Conservation (phyloP, 305 asterid species). For the Caryopteris hybrid region DNA sequence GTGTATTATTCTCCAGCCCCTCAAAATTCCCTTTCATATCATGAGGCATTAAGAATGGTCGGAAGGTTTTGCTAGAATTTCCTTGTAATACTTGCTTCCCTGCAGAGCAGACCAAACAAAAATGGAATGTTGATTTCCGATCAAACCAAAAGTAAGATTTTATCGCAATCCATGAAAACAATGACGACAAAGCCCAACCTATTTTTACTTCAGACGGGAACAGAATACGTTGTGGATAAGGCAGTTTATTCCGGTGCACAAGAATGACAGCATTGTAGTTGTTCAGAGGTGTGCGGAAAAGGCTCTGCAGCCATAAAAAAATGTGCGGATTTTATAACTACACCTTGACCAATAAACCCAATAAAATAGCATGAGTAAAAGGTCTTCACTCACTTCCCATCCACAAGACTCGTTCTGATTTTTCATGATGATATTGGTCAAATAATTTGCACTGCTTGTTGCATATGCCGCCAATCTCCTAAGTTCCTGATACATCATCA, state of each 20-base stretch:
- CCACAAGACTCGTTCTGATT: slow-evolving; percentile 58
- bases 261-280: slow-evolving; percentile 88
- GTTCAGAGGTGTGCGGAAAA: slow-evolving; percentile 93
- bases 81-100: slow-evolving; percentile 70
- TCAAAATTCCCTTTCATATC: slow-evolving; percentile 43
- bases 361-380: neutral
- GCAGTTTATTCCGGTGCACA: slow-evolving; percentile 80
- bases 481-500: slow-evolving; percentile 57
- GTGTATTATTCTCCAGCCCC: slow-evolving; percentile 48
- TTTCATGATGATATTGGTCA: slow-evolving; percentile 57
- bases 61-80: slow-evolving; percentile 66
- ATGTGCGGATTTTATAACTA: slow-evolving; percentile 9
- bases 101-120: slow-evolving; percentile 13
- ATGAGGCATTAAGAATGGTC: slow-evolving; percentile 53
- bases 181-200: slow-evolving; percentile 39
- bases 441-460: slow-evolving; percentile 65
- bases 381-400: slow-evolving; percentile 78
- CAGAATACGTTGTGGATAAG: slow-evolving; percentile 76
- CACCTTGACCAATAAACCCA: slow-evolving; percentile 9
- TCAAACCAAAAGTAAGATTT: neutral
- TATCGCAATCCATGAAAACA: neutral
- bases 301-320: slow-evolving; percentile 56
- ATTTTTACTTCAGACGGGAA: slow-evolving; percentile 80
- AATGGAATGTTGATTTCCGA: neutral
- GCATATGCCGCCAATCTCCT: slow-evolving; percentile 84